Conservation (phyloP, 2,329 filamentous ascomycete species). For the Alternaria sp. region DNA sequence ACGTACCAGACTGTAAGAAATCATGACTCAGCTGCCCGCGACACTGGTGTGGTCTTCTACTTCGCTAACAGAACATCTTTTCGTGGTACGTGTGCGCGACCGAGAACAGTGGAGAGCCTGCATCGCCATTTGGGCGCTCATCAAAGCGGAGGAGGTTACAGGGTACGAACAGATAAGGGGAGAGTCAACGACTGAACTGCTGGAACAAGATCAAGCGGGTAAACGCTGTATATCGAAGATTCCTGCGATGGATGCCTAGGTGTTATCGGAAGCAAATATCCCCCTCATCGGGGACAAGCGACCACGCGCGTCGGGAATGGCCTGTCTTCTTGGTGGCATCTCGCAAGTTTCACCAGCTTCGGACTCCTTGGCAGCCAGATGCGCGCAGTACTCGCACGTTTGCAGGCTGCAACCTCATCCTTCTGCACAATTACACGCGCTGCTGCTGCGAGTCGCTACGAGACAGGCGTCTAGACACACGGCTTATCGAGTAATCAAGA, state of each 20-base stretch:
- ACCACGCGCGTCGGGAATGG: not conserved
- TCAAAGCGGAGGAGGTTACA: not conserved
- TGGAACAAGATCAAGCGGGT: not conserved
- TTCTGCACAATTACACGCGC: not conserved
- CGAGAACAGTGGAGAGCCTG: not conserved
- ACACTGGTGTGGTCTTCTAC: not conserved
- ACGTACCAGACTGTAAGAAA: not conserved
- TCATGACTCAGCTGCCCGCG: not conserved
- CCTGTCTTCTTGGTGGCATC: not conserved
- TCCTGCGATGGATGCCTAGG: not conserved
- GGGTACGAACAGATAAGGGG: not conserved
- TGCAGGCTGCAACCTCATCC: not conserved
- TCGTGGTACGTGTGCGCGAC: not conserved
- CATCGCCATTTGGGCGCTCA: not conserved
- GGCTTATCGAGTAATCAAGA: not conserved
- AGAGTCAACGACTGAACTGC: not conserved
- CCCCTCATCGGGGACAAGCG: not conserved
- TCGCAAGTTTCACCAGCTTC: not conserved
- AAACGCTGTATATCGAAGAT: not conserved
- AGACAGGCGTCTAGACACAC: not conserved
- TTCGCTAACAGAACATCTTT: not conserved
- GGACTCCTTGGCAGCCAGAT: constrained; percentile 5
- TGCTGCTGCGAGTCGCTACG: not conserved
- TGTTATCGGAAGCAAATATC: not conserved
- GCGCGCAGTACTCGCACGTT: not conserved